phyloP scores from a whole-genome alignment of 2,329 filamentous ascomycete genomes.

The Beauveria rudraprayagi region DNA sequence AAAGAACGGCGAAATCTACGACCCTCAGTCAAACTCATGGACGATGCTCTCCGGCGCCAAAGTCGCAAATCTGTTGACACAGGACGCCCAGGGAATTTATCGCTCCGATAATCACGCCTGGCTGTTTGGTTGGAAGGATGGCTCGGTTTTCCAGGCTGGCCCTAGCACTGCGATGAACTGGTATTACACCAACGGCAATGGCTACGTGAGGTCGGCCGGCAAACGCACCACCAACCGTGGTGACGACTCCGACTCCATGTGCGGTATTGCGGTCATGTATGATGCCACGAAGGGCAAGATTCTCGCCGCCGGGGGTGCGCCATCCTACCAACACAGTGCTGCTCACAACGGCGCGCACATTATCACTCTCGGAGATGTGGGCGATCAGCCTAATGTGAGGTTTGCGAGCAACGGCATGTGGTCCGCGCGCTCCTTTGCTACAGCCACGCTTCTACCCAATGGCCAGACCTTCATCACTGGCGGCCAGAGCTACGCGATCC shows the following conservation, averaged over 20 bases:
- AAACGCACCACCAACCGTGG: conserved; percentile 19
- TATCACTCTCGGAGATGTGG: conserved; percentile 35
- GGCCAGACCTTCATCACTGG: conserved; percentile 39
- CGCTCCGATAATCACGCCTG: conserved; percentile 28
- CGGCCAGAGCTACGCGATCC: conserved; percentile 34
- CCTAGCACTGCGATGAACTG: conserved; percentile 48
- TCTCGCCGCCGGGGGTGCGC: conserved; percentile 41
- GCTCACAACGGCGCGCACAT: conserved; percentile 39
- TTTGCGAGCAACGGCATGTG: conserved; percentile 22
- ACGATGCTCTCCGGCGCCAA: conserved; percentile 32
- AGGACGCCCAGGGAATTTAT: conserved; percentile 40
- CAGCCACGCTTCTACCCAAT: conserved; percentile 38
- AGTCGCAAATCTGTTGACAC: conserved; percentile 43
- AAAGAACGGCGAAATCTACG: conserved; percentile 50
- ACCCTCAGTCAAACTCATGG: conserved; percentile 39
- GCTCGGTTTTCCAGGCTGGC: conserved; percentile 45
- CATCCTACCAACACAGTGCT: conserved; percentile 33
- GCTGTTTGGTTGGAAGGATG: conserved; percentile 34
- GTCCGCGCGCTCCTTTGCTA: conserved; percentile 35
- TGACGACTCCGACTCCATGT: conserved; percentile 41
- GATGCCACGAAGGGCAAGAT: conserved; percentile 51
- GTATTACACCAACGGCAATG: conserved; percentile 39
- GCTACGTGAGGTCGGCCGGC: conserved; percentile 33
- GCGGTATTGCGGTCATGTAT: conserved; percentile 48
- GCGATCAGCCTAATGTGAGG: neutral